A percentile compares a stretch with the other conserved stretches of the same genome.
Conservation (phyloP, 2,329 filamentous ascomycete species). For the Diplocarpon rosae region DNA sequence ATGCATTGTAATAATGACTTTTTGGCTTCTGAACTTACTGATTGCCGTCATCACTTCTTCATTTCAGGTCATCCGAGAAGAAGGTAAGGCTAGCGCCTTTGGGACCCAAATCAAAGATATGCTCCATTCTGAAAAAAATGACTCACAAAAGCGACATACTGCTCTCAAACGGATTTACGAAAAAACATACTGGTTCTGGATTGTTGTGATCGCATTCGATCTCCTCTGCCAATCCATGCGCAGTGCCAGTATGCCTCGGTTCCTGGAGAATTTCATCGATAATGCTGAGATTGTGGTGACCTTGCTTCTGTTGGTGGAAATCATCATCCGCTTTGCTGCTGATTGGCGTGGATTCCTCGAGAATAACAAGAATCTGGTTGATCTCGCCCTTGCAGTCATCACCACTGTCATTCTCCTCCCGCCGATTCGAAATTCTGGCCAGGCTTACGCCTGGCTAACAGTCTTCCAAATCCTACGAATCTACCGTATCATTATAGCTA, state of each 20-base stretch:
- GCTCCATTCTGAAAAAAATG: slow-evolving; percentile 23
- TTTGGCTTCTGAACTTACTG: slow-evolving; percentile 90
- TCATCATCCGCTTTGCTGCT: slow-evolving; percentile 62
- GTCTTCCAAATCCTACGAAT: slow-evolving; percentile 87
- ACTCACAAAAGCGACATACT: slow-evolving; percentile 30
- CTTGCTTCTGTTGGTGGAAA: slow-evolving; percentile 68
- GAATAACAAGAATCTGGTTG: slow-evolving; percentile 65
- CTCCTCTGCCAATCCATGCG: slow-evolving; percentile 69
- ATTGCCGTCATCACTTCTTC: slow-evolving; percentile 98
- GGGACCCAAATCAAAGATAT: slow-evolving; percentile 53
- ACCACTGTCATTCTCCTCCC: slow-evolving; percentile 83
- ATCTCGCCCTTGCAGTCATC: slow-evolving; percentile 67
- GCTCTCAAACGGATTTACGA: slow-evolving; percentile 61
- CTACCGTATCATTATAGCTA: slow-evolving; percentile 82
- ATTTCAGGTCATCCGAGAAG: slow-evolving; percentile 95
- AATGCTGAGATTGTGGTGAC: slow-evolving; percentile 67
- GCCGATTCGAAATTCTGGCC: slow-evolving; percentile 58
- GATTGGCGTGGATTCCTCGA: slow-evolving; percentile 76
- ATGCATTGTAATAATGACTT: slow-evolving; percentile 79
- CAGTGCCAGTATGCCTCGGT: slow-evolving; percentile 61
- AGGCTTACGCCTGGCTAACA: slow-evolving; percentile 75
- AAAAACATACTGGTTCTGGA: slow-evolving; percentile 67
- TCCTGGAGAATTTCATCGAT: slow-evolving; percentile 54
- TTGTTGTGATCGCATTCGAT: slow-evolving; percentile 67
- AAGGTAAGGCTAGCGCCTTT: slow-evolving; percentile 89